phyloP scores from a whole-genome alignment of 148 eudicot genomes.

The Chenopodium album region DNA sequence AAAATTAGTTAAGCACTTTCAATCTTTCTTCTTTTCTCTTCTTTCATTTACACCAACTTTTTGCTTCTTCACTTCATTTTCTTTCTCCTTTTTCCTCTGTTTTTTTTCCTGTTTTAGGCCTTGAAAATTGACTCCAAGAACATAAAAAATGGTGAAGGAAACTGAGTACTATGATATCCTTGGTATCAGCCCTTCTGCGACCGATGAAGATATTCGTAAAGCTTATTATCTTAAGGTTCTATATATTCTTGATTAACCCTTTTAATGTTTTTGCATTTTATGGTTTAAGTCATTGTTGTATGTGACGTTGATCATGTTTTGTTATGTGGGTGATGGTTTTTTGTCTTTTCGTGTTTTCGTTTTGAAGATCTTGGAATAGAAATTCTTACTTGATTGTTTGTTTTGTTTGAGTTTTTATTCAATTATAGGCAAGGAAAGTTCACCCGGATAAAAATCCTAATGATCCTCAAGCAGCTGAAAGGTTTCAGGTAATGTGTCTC shows the following conservation, averaged over 20 bases:
- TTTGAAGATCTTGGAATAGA: background rate
- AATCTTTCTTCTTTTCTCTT: background rate
- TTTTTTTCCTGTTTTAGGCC: constrained; percentile 1
- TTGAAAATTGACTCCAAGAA: background rate
- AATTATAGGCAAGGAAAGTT: constrained; percentile 74
- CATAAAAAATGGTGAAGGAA: constrained; percentile 61
- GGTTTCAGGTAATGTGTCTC: constrained; percentile 64
- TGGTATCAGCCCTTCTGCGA: constrained; percentile 64
- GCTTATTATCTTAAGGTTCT: constrained; percentile 88
- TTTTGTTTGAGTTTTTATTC: background rate
- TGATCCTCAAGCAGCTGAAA: constrained; percentile 89
- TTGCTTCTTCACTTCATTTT: background rate
- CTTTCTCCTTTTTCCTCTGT: constrained; percentile 12
- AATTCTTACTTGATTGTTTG: background rate
- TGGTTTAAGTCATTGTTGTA: background rate
- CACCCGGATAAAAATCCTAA: constrained; percentile 92
- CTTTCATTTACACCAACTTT: constrained; percentile 9
- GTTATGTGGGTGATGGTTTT: background rate
- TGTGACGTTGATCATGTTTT: background rate
- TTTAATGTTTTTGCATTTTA: background rate
- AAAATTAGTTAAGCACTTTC: background rate
- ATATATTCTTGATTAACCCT: constrained; percentile 4
- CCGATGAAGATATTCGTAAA: constrained; percentile 82
- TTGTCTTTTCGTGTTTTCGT: background rate
- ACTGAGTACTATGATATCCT: constrained; percentile 83